phyloP scores from a whole-genome alignment of 2,329 filamentous ascomycete species.

The Bimuria novae-zelandiae region DNA sequence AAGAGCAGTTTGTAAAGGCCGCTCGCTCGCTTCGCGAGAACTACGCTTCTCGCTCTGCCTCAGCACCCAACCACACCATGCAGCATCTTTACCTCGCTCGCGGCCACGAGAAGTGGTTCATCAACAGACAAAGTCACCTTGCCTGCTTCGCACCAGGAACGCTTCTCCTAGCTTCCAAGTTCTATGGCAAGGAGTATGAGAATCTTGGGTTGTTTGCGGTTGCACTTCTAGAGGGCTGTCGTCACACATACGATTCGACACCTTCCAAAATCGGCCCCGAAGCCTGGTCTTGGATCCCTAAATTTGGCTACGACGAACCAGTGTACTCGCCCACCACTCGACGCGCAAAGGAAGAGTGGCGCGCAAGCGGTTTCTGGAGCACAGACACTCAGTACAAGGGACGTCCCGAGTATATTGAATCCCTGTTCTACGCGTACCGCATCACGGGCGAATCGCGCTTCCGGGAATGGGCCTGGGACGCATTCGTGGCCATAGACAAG shows the following conservation, averaged over 20 bases:
- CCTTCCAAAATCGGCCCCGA: constrained; percentile 48
- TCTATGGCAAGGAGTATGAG: constrained; percentile 35
- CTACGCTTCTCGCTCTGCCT: constrained; percentile 44
- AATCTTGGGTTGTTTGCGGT: constrained; percentile 44
- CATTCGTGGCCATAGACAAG: constrained; percentile 43
- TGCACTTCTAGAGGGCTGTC: constrained; percentile 48
- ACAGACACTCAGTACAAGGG: constrained; percentile 40
- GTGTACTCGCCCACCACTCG: constrained; percentile 33
- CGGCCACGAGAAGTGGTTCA: constrained; percentile 35
- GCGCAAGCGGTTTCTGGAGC: constrained; percentile 40
- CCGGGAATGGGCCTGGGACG: constrained; percentile 50
- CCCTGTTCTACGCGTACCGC: constrained; percentile 48
- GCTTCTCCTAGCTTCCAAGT: constrained; percentile 45
- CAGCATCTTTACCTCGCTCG: constrained; percentile 49
- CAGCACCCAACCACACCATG: constrained; percentile 36
- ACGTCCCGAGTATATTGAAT: constrained; percentile 48
- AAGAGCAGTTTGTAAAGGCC: constrained; percentile 38
- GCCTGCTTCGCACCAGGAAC: constrained; percentile 48
- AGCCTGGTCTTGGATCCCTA: constrained; percentile 46
- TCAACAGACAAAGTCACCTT: constrained; percentile 48
- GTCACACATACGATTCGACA: constrained; percentile 43
- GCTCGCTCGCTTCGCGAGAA: constrained; percentile 43
- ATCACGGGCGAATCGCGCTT: constrained; percentile 47
- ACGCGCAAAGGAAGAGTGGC: constrained; percentile 36
- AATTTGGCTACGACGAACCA: constrained; percentile 39